Conservation (phyloP, 352 stramenopile genomes). For the Pythium brachiatum region DNA sequence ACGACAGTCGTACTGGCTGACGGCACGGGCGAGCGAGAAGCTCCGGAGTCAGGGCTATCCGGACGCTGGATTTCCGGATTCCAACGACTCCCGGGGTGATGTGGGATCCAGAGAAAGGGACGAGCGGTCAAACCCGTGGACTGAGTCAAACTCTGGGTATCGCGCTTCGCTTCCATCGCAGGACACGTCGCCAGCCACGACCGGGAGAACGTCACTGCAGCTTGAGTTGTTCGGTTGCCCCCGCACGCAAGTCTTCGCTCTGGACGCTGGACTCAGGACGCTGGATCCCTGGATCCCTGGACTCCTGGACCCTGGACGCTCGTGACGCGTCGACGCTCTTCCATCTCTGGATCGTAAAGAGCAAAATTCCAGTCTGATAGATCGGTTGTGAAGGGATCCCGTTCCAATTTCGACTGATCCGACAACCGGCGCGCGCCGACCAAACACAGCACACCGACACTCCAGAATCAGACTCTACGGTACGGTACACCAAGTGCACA, state of each 20-base stretch:
- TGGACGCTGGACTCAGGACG: background rate
- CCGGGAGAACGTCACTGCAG: background rate
- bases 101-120: background rate
- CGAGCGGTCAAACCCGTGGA: background rate
- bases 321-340: conserved; percentile 1
- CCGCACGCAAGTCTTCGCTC: background rate
- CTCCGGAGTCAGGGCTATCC: conserved; percentile 5
- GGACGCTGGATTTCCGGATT: conserved; percentile 2
- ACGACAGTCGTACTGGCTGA: conserved; percentile 15
- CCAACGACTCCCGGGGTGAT: background rate
- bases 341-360: too few relatives aligned
- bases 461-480: conserved; percentile 15
- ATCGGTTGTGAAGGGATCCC: background rate
- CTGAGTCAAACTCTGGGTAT: background rate
- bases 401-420: background rate
- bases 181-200: background rate
- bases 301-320: background rate
- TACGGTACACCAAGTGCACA: conserved; percentile 18
- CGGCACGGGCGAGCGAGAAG: background rate
- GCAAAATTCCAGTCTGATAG: too few relatives aligned
- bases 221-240: background rate
- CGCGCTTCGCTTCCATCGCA: background rate
- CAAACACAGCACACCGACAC: background rate
- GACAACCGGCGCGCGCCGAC: background rate
- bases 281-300: background rate